Evolutionary conservation across 768 basidiomycete species (phyloP).

Genomic region (Suillus decipiens): DNA sequence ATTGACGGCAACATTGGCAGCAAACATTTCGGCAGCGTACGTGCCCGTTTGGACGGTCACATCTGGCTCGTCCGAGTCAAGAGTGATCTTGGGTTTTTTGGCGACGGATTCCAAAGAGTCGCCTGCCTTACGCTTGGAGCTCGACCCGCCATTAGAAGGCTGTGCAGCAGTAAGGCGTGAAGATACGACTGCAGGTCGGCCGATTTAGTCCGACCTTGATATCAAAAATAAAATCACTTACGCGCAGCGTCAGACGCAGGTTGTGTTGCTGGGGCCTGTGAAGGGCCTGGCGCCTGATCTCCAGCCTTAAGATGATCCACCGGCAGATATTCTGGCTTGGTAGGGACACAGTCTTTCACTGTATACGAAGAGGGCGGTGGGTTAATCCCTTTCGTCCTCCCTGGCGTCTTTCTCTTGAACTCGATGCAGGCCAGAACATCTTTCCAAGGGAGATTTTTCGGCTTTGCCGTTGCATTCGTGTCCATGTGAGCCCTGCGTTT

Average conservation of each 20-base stretch:
- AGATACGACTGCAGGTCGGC: not conserved
- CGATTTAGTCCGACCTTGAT: not conserved
- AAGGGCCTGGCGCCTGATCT: not conserved
- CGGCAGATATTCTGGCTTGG: not conserved
- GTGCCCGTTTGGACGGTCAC: not conserved
- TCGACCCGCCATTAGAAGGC: not conserved
- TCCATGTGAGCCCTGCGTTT: too few relatives aligned
- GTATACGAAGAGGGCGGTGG: not conserved
- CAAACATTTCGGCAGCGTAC: slow-evolving; percentile 4
- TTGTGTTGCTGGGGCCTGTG: not conserved
- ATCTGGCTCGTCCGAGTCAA: not conserved
- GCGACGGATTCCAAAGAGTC: not conserved
- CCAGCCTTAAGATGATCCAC: not conserved
- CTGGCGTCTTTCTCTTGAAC: not conserved
- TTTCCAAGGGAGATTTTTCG: not conserved
- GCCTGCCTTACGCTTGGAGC: not conserved
- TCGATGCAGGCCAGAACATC: not conserved
- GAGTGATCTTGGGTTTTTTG: not conserved
- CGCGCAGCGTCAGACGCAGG: not conserved
- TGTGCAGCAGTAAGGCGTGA: not conserved
- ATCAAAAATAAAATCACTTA: not conserved
- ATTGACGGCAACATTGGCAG: not conserved
- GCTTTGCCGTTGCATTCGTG: not conserved
- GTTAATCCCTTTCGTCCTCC: not conserved
- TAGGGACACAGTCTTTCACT: not conserved